Percentiles rank a stretch among this genome's conserved stretches.
phyloP scores from a whole-genome alignment of 441 rosid genomes.

The Eutrema salsugineum region DNA sequence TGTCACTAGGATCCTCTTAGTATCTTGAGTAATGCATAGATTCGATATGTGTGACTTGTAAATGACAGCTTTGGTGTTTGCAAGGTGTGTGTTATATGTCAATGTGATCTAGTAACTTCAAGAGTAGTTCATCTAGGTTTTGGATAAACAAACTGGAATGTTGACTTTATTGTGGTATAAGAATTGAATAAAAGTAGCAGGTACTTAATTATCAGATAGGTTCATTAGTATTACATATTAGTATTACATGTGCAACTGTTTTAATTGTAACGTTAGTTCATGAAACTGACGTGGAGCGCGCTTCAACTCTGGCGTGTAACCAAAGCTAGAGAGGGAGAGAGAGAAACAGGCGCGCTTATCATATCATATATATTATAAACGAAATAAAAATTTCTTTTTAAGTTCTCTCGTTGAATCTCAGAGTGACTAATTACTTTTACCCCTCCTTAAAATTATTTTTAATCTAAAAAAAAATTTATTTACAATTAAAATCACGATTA shows the following conservation, averaged over 20 bases:
- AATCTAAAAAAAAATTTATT: too few species aligned
- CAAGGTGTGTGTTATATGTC: neutral
- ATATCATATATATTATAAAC: too few species aligned
- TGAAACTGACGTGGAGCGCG: constrained; percentile 22
- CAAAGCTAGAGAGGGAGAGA: neutral
- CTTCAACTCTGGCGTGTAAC: constrained; percentile 7
- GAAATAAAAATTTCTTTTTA: too few species aligned
- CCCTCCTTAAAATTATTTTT: too few species aligned
- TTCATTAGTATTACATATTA: neutral
- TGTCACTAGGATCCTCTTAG: neutral
- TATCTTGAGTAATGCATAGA: constrained; percentile 4
- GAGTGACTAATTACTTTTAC: too few species aligned
- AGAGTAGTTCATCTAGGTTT: neutral
- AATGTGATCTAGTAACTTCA: neutral
- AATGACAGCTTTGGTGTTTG: neutral
- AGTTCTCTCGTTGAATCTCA: too few species aligned
- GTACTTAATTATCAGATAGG: neutral
- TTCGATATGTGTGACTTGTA: neutral
- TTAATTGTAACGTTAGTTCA: neutral
- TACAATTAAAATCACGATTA: too few species aligned
- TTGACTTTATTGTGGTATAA: neutral
- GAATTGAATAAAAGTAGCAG: neutral
- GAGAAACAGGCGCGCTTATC: too few species aligned
- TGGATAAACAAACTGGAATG: neutral
- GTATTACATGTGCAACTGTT: constrained; percentile 2